phyloP scores from a whole-genome alignment of 805 yeast genomes.

The Candida corydali region DNA sequence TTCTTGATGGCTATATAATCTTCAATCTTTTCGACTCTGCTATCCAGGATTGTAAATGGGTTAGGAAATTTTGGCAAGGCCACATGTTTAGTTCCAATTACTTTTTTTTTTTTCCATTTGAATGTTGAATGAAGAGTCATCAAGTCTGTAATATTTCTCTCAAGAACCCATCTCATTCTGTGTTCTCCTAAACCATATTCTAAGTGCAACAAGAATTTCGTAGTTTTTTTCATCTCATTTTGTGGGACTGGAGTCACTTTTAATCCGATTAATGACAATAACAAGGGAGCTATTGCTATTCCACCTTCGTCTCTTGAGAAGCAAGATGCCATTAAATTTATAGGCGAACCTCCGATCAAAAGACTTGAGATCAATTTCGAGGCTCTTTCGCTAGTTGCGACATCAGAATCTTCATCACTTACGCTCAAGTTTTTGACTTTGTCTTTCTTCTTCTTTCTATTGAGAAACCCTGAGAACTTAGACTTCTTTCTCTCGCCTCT shows the following conservation, averaged over 20 bases:
- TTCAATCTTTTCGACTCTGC: not conserved
- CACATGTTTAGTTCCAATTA: constrained; percentile 27
- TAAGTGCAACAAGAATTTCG: constrained; percentile 61
- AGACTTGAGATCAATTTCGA: constrained; percentile 38
- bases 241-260: constrained; percentile 50
- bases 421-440: constrained; percentile 16
- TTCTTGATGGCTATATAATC: not conserved
- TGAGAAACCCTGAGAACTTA: constrained; percentile 12
- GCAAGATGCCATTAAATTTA: constrained; percentile 68
- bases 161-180: constrained; percentile 74
- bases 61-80: constrained; percentile 45
- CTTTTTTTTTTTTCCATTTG: constrained; percentile 42
- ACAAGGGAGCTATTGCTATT: constrained; percentile 73
- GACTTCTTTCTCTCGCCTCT: not conserved
- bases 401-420: constrained; percentile 14
- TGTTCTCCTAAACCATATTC: constrained; percentile 88
- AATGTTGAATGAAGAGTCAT: constrained; percentile 66
- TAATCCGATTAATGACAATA: constrained; percentile 69
- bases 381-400: constrained; percentile 33
- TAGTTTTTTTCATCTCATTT: constrained; percentile 33
- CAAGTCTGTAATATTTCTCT: constrained; percentile 69
- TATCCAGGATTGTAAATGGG: constrained; percentile 22
- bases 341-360: constrained; percentile 67
- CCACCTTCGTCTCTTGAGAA: constrained; percentile 76
- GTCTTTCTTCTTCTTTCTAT: constrained; percentile 17